phyloP scores from a whole-genome alignment of 2,329 filamentous ascomycete genomes.

The Thielaviopsis ethacetica region DNA sequence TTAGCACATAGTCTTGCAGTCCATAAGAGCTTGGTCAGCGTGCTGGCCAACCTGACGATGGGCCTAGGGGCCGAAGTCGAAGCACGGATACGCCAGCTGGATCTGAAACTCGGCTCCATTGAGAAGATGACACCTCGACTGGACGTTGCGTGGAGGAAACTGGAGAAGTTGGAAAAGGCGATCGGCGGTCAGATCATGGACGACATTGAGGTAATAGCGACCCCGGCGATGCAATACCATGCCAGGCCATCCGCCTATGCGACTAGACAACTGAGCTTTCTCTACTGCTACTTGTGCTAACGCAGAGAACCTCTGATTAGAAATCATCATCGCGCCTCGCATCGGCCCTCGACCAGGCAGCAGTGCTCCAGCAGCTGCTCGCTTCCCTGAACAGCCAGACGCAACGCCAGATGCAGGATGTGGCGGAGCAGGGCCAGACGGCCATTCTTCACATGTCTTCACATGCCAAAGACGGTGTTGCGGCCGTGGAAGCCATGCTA shows the following conservation, averaged over 20 bases:
- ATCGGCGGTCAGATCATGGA: conserved; percentile 2
- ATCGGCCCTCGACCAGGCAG: not conserved
- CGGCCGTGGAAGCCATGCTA: not conserved
- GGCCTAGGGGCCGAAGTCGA: conserved; percentile 5
- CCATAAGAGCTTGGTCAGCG: conserved; percentile 10
- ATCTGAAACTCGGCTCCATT: conserved; percentile 3
- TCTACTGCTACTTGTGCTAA: too few relatives aligned
- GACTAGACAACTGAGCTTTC: too few relatives aligned
- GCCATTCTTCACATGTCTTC: conserved; percentile 4
- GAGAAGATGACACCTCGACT: conserved; percentile 4
- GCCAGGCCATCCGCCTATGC: not conserved
- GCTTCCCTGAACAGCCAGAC: not conserved
- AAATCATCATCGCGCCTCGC: not conserved
- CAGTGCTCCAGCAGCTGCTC: not conserved
- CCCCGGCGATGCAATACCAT: not conserved
- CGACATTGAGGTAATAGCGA: conserved; percentile 6
- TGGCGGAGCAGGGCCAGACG: not conserved
- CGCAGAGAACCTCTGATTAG: not conserved
- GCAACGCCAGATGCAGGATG: not conserved
- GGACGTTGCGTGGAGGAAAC: not conserved
- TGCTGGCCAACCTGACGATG: conserved; percentile 8
- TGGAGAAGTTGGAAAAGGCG: conserved; percentile 2
- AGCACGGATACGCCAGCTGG: conserved; percentile 1
- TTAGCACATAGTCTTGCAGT: conserved; percentile 11
- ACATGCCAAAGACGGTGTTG: not conserved